Conservation (phyloP, 2,329 filamentous ascomycete species). For the Diaporthe sp. region DNA sequence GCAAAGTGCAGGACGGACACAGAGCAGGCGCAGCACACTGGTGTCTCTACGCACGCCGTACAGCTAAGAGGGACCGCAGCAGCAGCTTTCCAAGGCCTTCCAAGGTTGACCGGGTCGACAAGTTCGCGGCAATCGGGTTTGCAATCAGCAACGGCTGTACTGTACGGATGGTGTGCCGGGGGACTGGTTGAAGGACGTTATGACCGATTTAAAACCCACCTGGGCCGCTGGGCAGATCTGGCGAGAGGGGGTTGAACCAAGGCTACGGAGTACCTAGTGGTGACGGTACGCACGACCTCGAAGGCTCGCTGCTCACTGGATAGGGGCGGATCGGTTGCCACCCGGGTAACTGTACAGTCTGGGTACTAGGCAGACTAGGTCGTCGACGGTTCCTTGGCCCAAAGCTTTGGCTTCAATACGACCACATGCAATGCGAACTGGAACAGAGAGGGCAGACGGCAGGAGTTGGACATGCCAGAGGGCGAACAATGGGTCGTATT, state of each 20-base stretch:
- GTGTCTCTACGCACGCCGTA: neutral
- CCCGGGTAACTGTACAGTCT: neutral
- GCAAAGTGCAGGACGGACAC: too few species aligned
- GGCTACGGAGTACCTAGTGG: neutral
- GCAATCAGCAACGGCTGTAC: constrained; percentile 13
- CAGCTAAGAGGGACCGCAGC: neutral
- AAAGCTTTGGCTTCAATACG: neutral
- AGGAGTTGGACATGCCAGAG: neutral
- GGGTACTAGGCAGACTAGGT: constrained; percentile 1
- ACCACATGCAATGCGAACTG: neutral
- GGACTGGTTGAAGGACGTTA: neutral
- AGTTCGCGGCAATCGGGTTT: neutral
- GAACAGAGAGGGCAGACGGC: neutral
- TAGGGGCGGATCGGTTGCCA: constrained; percentile 2
- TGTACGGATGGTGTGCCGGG: neutral
- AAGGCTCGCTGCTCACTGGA: neutral
- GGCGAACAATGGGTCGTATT: neutral
- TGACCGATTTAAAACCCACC: constrained; percentile 13
- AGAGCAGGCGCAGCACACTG: neutral
- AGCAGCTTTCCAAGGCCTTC: constrained; percentile 2
- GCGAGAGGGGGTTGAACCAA: constrained; percentile 1
- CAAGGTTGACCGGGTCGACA: neutral
- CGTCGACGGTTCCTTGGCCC: neutral
- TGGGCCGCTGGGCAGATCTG: constrained; percentile 7
- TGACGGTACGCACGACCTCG: constrained; percentile 8